A percentile compares a stretch with the other conserved stretches of the same genome.
phyloP scores from a whole-genome alignment of 106 monocot species.

The Acorus calamus region DNA sequence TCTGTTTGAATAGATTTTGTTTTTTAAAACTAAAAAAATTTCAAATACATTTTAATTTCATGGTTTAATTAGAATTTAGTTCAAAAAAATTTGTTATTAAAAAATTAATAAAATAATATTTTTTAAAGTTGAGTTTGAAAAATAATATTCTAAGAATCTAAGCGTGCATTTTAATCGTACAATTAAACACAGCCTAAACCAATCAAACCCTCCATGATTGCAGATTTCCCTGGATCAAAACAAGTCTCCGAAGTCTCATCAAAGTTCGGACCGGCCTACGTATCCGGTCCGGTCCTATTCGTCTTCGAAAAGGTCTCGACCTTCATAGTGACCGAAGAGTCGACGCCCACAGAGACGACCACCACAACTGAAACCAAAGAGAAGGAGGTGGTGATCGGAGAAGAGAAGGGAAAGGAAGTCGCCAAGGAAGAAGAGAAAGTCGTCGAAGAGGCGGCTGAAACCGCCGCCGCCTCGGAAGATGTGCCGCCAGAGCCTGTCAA shows the following conservation, averaged over 20 bases:
- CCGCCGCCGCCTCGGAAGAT: not conserved
- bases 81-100: too few relatives aligned
- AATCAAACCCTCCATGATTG: too few relatives aligned
- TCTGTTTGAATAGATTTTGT: too few relatives aligned
- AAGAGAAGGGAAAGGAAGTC: conserved; percentile 2
- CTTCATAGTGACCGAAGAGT: conserved; percentile 35
- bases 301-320: conserved; percentile 49
- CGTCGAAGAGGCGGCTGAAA: not conserved
- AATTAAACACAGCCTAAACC: too few relatives aligned
- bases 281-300: conserved; percentile 48
- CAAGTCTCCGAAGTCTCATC: conserved; percentile 32
- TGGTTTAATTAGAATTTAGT: too few relatives aligned
- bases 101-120: too few relatives aligned
- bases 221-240: conserved; percentile 84
- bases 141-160: too few relatives aligned
- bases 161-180: too few relatives aligned
- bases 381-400: not conserved
- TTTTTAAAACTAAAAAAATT: too few relatives aligned
- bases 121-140: too few relatives aligned
- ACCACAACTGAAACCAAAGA: not conserved
- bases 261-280: conserved; percentile 32
- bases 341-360: conserved; percentile 1
- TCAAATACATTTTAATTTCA: too few relatives aligned
- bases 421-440: not conserved
- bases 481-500: too few relatives aligned